These are phyloP conservation scores for Sideroxylon spinosum DNA, from an alignment of 179 eudicot genomes.

Conservation along the genomic window DNA sequence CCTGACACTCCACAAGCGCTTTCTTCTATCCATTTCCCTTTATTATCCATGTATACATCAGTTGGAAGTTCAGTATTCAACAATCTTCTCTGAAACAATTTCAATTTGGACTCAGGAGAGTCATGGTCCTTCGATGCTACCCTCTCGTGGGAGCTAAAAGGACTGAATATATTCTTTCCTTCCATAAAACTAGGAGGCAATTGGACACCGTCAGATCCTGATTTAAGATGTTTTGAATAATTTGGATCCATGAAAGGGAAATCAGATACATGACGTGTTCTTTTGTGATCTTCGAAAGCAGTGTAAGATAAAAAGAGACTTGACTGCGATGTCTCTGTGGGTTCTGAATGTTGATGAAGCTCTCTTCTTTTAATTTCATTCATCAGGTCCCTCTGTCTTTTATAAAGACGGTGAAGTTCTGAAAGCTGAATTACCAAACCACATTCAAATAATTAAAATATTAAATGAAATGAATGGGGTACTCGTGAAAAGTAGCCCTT, in stretches of 20 bases:
- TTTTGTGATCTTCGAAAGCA: conserved; percentile 33
- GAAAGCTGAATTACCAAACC: conserved; percentile 40
- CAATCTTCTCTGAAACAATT: conserved; percentile 35
- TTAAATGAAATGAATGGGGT: background rate
- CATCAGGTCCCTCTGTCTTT: conserved; percentile 71
- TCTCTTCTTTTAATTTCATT: conserved; percentile 48
- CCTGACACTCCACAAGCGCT: conserved; percentile 20
- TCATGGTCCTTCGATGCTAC: conserved; percentile 34
- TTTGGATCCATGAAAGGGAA: conserved; percentile 25
- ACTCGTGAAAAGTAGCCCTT: background rate
- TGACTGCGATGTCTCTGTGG: conserved; percentile 45
- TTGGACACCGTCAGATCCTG: conserved; percentile 21
- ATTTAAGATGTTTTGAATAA: conserved; percentile 27
- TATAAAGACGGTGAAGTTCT: conserved; percentile 81
- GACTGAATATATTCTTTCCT: conserved; percentile 37
- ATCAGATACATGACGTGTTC: conserved; percentile 32
- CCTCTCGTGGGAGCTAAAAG: conserved; percentile 27
- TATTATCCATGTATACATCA: conserved; percentile 37
- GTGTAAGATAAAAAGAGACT: conserved; percentile 37
- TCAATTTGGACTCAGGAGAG: conserved; percentile 37
- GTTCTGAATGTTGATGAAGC: conserved; percentile 24
- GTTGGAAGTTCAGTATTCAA: conserved; percentile 50
- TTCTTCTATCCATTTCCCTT: conserved; percentile 30
- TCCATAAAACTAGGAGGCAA: conserved; percentile 30
- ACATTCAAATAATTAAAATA: background rate